A percentile compares a stretch with the other conserved stretches of the same genome.
Evolutionary conservation across 2,329 filamentous ascomycete species (phyloP).

Genomic region (Plenodomus biglobosus): DNA sequence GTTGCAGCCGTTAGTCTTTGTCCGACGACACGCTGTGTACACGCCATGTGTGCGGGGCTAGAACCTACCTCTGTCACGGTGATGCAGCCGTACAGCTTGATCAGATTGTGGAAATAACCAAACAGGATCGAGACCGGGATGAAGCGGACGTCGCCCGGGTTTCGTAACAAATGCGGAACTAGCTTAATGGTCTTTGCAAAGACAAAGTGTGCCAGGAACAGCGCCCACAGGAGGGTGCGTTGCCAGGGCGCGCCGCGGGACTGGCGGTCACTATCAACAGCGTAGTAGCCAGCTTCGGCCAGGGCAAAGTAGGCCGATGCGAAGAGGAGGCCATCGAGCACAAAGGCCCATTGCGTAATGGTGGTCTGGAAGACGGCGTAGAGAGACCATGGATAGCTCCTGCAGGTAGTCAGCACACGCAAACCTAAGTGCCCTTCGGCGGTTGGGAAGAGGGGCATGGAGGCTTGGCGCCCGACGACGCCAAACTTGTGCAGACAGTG

Average conservation of each 20-base stretch:
- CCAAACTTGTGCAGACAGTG: slow-evolving; percentile 26
- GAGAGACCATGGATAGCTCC: slow-evolving; percentile 88
- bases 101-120: slow-evolving; percentile 87
- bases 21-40: too few species aligned
- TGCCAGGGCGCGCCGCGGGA: slow-evolving; percentile 23
- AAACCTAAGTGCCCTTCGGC: slow-evolving; percentile 17
- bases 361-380: slow-evolving; percentile 93
- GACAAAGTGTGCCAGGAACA: slow-evolving; percentile 53
- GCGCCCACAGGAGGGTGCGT: slow-evolving; percentile 32
- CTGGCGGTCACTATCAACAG: slow-evolving; percentile 18
- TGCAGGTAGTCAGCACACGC: slow-evolving; percentile 41
- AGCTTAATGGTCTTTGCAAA: slow-evolving; percentile 92
- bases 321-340: slow-evolving; percentile 63
- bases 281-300: slow-evolving; percentile 37
- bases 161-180: slow-evolving; percentile 79
- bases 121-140: slow-evolving; percentile 86
- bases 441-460: slow-evolving; percentile 25
- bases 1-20: slow-evolving; percentile 18
- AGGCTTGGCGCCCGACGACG: slow-evolving; percentile 32
- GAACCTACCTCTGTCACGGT: slow-evolving; percentile 58
- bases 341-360: slow-evolving; percentile 82
- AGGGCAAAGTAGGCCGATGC: slow-evolving; percentile 36
- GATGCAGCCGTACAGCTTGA: slow-evolving; percentile 85
- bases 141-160: slow-evolving; percentile 77
- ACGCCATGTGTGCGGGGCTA: not conserved